phyloP scores from a whole-genome alignment of 495 filamentous ascomycete species.

The Penicillium riverlandense region DNA sequence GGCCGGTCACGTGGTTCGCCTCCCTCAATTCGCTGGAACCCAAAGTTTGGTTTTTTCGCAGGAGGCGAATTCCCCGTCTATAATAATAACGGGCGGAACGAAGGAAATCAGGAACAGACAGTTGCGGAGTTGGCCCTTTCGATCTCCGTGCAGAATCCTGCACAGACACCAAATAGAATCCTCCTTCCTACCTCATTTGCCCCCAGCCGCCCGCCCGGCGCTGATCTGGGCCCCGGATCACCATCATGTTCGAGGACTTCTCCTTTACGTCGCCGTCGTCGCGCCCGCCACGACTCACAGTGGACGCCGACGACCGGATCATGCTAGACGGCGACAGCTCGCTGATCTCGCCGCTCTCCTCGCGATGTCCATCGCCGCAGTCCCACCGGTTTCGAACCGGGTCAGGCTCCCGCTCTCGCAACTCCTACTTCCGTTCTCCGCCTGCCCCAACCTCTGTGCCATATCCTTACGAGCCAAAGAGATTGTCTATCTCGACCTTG shows the following conservation, averaged over 20 bases:
- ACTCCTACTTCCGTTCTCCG: conserved; percentile 28
- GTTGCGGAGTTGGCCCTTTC: too few relatives aligned
- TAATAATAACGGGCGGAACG: too few relatives aligned
- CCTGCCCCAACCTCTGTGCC: conserved; percentile 37
- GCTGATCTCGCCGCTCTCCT: conserved; percentile 38
- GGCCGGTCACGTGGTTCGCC: too few relatives aligned
- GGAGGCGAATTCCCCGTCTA: too few relatives aligned
- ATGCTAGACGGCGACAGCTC: conserved; percentile 34
- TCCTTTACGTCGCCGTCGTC: conserved; percentile 39
- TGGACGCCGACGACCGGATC: conserved; percentile 32
- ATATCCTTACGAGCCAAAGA: conserved; percentile 32
- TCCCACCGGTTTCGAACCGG: conserved; percentile 27
- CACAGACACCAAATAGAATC: too few relatives aligned
- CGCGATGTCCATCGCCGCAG: conserved; percentile 40
- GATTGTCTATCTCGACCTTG: conserved; percentile 36
- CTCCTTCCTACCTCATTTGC: too few relatives aligned
- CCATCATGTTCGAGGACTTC: conserved; percentile 41
- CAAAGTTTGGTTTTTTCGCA: too few relatives aligned
- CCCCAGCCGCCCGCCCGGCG: too few relatives aligned
- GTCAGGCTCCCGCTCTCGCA: conserved; percentile 24
- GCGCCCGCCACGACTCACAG: conserved; percentile 21
- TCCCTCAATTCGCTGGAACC: too few relatives aligned
- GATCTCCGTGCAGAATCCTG: too few relatives aligned
- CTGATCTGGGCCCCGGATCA: too few relatives aligned
- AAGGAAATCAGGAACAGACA: too few relatives aligned